Base-by-base conservation (phyloP, 495 filamentous ascomycete species). In the Xylaria grammica region DNA sequence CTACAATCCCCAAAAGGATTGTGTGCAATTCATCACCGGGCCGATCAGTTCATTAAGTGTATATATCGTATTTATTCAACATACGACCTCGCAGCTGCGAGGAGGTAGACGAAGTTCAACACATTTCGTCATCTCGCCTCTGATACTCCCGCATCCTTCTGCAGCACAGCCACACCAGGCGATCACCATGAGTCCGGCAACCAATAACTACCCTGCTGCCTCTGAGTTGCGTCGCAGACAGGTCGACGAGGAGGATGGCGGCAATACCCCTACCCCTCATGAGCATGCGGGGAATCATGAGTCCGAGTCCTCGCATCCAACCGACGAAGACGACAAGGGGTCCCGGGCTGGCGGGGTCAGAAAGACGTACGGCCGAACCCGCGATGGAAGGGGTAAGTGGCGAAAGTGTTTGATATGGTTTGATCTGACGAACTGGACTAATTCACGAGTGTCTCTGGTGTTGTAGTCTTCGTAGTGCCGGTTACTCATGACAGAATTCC, bases 401-500 rank as follows among this genome's bases (percentile, higher is more conserved):
- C 48, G 44, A 57, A n/a, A 19, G 53, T 29, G 44, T 42, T 45
- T 29, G 19, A 15, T 17, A 29, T 26, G 48, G 38, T 34, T 38
- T 45, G 48, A 44, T 54, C 54, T 60, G 46, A 69, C 50, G 56
- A 48, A 59, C 20, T 48, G 20, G 29, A 26, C 44, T 58, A 46
- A 30, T 57, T 53, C 36, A 20, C 19, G 19, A 4, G 17, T 48
- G 11, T 44, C 9, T 45, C 9, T 32, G 40, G 2, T 26, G 60
- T 38, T 68, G 55, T 67, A 99, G 95, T 95, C 57, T 99, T 99
- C 77, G 91, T 92, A 36, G 95, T 99, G 22, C 96, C 95, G 49
- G 90, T 92, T 66, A 99, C 95, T 46, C 92, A 97, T 82, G 95
- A 99, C 77, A 98, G 98, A 94, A 95, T 99, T 70, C 96, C 95